phyloP scores from a whole-genome alignment of 176 grass and related monocot genomes.

The Oryza punctata region DNA sequence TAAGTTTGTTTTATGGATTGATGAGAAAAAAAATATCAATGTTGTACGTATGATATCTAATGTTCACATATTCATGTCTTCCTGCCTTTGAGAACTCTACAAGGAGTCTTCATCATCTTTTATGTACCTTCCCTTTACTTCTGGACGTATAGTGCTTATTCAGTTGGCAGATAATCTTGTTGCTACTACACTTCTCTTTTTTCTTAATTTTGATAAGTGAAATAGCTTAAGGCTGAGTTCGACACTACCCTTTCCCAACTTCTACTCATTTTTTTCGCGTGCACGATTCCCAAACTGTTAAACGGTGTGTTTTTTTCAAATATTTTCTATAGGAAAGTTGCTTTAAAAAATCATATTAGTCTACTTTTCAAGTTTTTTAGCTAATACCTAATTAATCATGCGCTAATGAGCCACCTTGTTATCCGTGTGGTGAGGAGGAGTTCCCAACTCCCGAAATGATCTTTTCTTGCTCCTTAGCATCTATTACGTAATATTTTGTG shows the following conservation, averaged over 20 bases:
- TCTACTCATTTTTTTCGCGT: too few species aligned
- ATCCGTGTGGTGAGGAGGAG: too few species aligned
- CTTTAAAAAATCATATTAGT: too few species aligned
- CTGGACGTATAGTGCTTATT: not conserved
- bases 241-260: too few species aligned
- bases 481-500: conserved; percentile 18
- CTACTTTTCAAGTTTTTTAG: too few species aligned
- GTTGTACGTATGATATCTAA: not conserved
- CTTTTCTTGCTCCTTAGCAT: conserved; percentile 24
- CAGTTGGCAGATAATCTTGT: conserved; percentile 4
- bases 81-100: not conserved
- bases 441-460: not conserved
- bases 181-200: not conserved
- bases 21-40: not conserved
- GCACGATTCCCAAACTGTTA: too few species aligned
- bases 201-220: conserved; percentile 7
- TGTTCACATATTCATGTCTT: not conserved
- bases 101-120: not conserved
- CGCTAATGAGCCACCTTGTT: too few species aligned
- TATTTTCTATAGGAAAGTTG: too few species aligned
- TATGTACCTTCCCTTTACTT: not conserved
- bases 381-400: too few species aligned
- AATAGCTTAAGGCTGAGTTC: not conserved
- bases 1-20: conserved; percentile 44
- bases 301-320: too few species aligned